phyloP scores from a whole-genome alignment of 805 yeast species.

The Candida arabinofermentans region DNA sequence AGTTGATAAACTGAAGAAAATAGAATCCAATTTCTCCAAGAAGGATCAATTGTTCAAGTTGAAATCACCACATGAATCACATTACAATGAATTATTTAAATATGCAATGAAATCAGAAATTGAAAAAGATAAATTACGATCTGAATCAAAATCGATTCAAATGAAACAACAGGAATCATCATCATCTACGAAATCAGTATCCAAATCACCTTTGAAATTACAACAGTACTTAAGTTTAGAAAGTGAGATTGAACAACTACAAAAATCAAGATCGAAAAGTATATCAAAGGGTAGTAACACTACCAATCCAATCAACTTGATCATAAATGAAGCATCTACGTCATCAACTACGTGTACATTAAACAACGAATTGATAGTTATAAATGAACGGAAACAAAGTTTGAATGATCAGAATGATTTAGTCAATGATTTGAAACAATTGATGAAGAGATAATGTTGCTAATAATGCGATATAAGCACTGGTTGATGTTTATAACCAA shows the following conservation, averaged over 20 bases:
- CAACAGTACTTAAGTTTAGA: constrained; percentile 26
- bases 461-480: too few relatives aligned
- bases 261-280: constrained; percentile 15
- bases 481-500: too few relatives aligned
- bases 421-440: constrained; percentile 9
- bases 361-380: constrained; percentile 12
- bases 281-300: constrained; percentile 21
- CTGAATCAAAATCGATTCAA: not conserved
- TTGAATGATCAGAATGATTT: constrained; percentile 4
- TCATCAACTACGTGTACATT: constrained; percentile 18
- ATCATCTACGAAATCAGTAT: constrained; percentile 2
- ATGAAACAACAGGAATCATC: too few relatives aligned
- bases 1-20: constrained; percentile 24
- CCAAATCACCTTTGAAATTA: constrained; percentile 17
- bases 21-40: constrained; percentile 35
- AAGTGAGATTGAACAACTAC: constrained; percentile 23
- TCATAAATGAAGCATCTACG: constrained; percentile 14
- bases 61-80: constrained; percentile 37
- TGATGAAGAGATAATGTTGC: constrained; percentile 6
- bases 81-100: constrained; percentile 38
- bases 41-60: constrained; percentile 34
- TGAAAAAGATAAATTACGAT: constrained; percentile 2
- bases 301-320: constrained; percentile 18
- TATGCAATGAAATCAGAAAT: constrained; percentile 23
- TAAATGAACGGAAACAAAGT: constrained; percentile 6